Percentiles rank a stretch among this genome's conserved stretches.
Evolutionary conservation across 345 rosid species (phyloP).

Genomic region (Cardamine chenopodiifolia): DNA sequence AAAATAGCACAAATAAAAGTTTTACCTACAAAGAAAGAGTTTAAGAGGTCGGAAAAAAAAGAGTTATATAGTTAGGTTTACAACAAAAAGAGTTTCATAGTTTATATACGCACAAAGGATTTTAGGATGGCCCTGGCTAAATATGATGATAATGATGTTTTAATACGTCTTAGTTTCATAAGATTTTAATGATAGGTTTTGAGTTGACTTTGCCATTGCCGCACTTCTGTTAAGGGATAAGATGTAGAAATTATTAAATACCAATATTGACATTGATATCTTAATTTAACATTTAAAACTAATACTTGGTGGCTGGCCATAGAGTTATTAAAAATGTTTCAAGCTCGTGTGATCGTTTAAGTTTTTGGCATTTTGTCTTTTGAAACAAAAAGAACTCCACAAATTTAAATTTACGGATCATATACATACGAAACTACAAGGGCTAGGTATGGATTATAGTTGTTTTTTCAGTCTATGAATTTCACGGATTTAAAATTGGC

Average conservation of each 20-base stretch:
- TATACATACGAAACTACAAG: too few relatives aligned
- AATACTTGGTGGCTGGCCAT: background rate
- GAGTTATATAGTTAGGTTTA: background rate
- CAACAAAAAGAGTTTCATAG: background rate
- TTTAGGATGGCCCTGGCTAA: background rate
- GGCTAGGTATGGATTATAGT: too few relatives aligned
- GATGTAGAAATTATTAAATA: background rate
- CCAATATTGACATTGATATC: background rate
- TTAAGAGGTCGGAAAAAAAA: background rate
- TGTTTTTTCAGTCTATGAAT: background rate
- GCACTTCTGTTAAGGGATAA: background rate
- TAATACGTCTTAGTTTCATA: conserved; percentile 10
- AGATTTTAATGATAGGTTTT: conserved; percentile 1
- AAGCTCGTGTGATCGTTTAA: background rate
- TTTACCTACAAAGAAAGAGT: background rate
- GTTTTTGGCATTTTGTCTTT: background rate
- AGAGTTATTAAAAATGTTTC: background rate
- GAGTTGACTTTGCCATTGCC: background rate
- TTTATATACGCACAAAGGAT: background rate
- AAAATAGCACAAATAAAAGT: background rate
- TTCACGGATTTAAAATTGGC: background rate
- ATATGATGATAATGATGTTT: background rate
- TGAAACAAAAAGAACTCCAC: background rate
- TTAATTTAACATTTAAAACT: background rate
- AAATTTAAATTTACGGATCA: background rate